phyloP scores from a whole-genome alignment of 768 basidiomycete genomes.

The Russula sp. region DNA sequence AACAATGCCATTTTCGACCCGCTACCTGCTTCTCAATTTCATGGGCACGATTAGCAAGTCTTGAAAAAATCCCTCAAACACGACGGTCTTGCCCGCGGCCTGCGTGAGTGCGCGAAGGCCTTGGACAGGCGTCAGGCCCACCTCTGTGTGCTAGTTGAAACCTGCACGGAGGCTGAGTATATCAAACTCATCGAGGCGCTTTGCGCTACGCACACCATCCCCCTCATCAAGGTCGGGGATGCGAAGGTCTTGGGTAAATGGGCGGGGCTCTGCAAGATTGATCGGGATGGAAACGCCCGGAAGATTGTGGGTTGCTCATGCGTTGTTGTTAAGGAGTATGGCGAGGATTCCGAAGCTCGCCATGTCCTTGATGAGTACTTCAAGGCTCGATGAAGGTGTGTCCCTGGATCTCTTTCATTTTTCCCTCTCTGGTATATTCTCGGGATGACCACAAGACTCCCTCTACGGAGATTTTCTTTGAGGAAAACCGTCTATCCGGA shows the following conservation, averaged over 20 bases:
- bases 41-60: conserved; percentile 63
- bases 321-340: conserved; percentile 98
- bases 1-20: conserved; percentile 16
- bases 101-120: conserved; percentile 96
- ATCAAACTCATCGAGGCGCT: conserved; percentile 99
- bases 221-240: conserved; percentile 98
- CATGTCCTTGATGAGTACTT: conserved; percentile 94
- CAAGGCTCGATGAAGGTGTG: conserved; percentile 75
- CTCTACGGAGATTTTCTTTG: conserved; percentile 76
- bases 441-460: conserved; percentile 88
- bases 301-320: conserved; percentile 92
- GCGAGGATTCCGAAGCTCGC: conserved; percentile 89
- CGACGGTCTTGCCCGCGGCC: conserved; percentile 96
- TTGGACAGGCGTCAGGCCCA: conserved; percentile 98
- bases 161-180: conserved; percentile 98
- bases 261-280: conserved; percentile 99
- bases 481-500: conserved; percentile 81
- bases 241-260: conserved; percentile 97
- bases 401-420: conserved; percentile 25
- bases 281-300: conserved; percentile 96
- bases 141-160: conserved; percentile 97
- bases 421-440: conserved; percentile 4
- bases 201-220: conserved; percentile 99
- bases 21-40: not conserved
- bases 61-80: conserved; percentile 98